Conservation (phyloP, 495 filamentous ascomycete species). For the Acidiella bohemica region DNA sequence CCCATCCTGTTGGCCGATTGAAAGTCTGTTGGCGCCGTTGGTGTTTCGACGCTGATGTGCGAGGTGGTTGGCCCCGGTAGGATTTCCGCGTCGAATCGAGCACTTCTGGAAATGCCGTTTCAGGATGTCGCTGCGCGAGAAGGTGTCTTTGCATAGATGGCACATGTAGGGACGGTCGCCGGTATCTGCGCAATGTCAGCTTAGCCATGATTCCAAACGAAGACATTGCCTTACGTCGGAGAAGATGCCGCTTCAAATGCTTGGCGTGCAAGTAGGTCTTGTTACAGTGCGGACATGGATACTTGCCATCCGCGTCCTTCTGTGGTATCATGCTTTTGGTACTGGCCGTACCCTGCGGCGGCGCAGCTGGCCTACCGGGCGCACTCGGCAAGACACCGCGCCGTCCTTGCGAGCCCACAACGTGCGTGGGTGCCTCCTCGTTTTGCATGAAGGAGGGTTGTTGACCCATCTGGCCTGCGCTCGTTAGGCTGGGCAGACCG, state of each 20-base stretch:
- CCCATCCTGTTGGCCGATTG: constrained; percentile 31
- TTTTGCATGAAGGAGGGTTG: constrained; percentile 32
- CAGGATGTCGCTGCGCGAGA: constrained; percentile 93
- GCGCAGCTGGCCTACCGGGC: constrained; percentile 58
- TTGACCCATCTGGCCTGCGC: constrained; percentile 17
- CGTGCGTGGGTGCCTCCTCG: constrained; percentile 61
- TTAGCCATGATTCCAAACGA: constrained; percentile 7
- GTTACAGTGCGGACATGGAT: constrained; percentile 89
- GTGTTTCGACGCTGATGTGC: constrained; percentile 59
- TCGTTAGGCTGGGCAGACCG: constrained; percentile 25
- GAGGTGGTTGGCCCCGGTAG: constrained; percentile 79
- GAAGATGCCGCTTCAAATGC: constrained; percentile 88
- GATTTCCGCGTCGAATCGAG: constrained; percentile 86
- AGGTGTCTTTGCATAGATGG: constrained; percentile 93
- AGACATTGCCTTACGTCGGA: constrained; percentile 63
- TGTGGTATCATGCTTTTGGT: constrained; percentile 49
- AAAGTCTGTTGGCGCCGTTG: constrained; percentile 11
- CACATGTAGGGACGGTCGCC: constrained; percentile 96
- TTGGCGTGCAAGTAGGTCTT: constrained; percentile 97
- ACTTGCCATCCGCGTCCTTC: constrained; percentile 94
- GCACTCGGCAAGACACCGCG: constrained; percentile 83
- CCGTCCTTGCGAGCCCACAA: constrained; percentile 83
- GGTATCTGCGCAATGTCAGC: constrained; percentile 49
- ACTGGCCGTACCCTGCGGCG: constrained; percentile 55
- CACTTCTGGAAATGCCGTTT: constrained; percentile 99